These are phyloP conservation scores for Candida pini DNA, from an alignment of 805 yeast genomes.

Conservation along the genomic window DNA sequence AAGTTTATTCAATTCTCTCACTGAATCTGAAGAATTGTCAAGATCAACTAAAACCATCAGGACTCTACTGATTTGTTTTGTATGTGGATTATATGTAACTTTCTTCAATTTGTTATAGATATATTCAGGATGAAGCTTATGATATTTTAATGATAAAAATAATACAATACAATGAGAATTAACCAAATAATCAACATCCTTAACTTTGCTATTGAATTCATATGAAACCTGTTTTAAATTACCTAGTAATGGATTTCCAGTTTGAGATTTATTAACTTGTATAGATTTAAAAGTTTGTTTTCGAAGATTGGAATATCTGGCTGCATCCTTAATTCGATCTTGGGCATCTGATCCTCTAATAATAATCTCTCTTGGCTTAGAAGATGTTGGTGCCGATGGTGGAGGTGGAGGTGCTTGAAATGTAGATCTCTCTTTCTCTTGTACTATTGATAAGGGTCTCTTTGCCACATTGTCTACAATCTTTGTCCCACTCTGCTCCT, in stretches of 20 bases:
- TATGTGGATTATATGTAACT: slow-evolving; percentile 18
- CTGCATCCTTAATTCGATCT: slow-evolving; percentile 11
- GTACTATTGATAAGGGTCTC: not conserved
- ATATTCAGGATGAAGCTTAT: slow-evolving; percentile 72
- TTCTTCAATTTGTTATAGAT: slow-evolving; percentile 50
- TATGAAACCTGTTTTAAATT: slow-evolving; percentile 46
- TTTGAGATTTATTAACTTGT: slow-evolving; percentile 59
- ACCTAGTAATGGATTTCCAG: slow-evolving; percentile 64
- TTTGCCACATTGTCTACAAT: not conserved
- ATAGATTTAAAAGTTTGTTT: slow-evolving; percentile 32
- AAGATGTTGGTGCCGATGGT: not conserved
- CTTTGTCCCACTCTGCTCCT: slow-evolving; percentile 24
- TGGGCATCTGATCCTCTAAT: slow-evolving; percentile 11
- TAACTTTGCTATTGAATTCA: slow-evolving; percentile 46
- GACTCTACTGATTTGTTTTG: slow-evolving; percentile 33
- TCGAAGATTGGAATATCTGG: slow-evolving; percentile 12
- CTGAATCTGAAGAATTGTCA: slow-evolving; percentile 45
- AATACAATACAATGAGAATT: slow-evolving; percentile 51
- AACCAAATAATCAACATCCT: slow-evolving; percentile 59
- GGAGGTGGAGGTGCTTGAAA: not conserved
- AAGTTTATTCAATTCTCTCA: slow-evolving; percentile 41
- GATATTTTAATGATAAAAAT: slow-evolving; percentile 65
- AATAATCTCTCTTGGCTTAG: slow-evolving; percentile 9
- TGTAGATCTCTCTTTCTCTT: not conserved
- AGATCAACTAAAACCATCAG: slow-evolving; percentile 62